Evolutionary conservation across 305 asterid genomes (phyloP), one percentile per base, ranked within the genome.

Genomic region (Salvia sclarea): DNA sequence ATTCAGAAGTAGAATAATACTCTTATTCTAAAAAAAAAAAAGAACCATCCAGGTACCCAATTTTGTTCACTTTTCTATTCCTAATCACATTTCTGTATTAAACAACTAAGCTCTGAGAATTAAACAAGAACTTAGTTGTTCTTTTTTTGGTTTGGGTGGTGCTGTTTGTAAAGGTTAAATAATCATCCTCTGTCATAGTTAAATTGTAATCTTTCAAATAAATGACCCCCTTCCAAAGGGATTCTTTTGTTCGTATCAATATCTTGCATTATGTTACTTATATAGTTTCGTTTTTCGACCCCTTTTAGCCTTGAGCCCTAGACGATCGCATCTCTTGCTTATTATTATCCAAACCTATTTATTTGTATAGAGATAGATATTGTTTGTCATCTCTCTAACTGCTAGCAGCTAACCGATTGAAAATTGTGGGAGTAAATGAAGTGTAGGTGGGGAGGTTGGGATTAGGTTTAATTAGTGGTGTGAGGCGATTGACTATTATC

Each of bases 131-230:
- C 83, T 80, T 77, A 50, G 81, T 76, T 80, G 84, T 78, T 54
- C 61, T 41, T 40, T 68, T 68, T 59, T 68, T 45, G 53, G 72
- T 22, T 58, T 50, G 67, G 81, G 78, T 68, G 78, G 38, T 49
- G 70, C 77, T 79, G 77, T 71, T 55, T 83, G 87, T 81, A 83
- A 83, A 90, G 88, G 61, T 75, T 81, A 76, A 66, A 76, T 76
- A 74, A 70, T 75, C 75, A 79, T 64, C 79, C 68, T 61, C 48
- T 66, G 80, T 70, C 84, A 77, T 74, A 76, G 60, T 48, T 64
- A 80, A 80, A 70, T 22, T 74, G 87, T 76, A 78, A 80, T 80
- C 76, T 80, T 76, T 53, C 74, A 70, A 81, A 81, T 80, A 85
- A 83, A 79, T 77, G 75, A 74, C 78, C 59, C 58, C 80, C 73